Conservation (phyloP, 352 stramenopile genomes). For the Phytophthora parvispora region DNA sequence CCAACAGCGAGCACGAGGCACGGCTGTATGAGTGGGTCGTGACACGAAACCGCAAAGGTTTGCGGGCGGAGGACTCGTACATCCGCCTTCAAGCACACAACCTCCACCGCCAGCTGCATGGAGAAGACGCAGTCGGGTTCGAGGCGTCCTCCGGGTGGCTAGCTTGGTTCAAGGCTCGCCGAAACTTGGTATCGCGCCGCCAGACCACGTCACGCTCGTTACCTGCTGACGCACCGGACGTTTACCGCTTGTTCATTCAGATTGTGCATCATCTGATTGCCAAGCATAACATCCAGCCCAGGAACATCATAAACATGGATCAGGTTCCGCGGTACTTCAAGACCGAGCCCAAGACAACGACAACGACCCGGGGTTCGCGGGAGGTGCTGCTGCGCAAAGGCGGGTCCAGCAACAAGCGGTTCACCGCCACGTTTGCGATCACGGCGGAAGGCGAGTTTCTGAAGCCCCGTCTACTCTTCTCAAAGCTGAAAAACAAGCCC, state of each 20-base stretch:
- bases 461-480: conserved; percentile 13
- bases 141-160: conserved; percentile 4
- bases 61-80: conserved; percentile 14
- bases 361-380: neutral
- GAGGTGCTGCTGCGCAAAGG: conserved; percentile 14
- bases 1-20: too few species aligned
- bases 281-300: conserved; percentile 2
- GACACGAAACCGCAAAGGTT: too few species aligned
- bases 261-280: conserved; percentile 1
- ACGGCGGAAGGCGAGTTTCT: neutral
- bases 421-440: conserved; percentile 14
- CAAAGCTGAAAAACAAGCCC: conserved; percentile 12
- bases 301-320: neutral
- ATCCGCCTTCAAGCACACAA: conserved; percentile 7
- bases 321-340: conserved; percentile 14
- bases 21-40: too few species aligned
- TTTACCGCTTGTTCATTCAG: conserved; percentile 7
- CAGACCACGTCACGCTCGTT: conserved; percentile 9
- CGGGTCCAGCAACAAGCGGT: conserved; percentile 9
- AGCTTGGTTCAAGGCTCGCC: neutral
- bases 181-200: neutral
- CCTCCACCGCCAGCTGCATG: neutral
- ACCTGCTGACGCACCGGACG: neutral
- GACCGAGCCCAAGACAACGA: conserved; percentile 14
- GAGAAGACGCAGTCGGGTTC: neutral